Conservation (phyloP, 2,329 filamentous ascomycete genomes). For the Conoideocrella luteorostrata region DNA sequence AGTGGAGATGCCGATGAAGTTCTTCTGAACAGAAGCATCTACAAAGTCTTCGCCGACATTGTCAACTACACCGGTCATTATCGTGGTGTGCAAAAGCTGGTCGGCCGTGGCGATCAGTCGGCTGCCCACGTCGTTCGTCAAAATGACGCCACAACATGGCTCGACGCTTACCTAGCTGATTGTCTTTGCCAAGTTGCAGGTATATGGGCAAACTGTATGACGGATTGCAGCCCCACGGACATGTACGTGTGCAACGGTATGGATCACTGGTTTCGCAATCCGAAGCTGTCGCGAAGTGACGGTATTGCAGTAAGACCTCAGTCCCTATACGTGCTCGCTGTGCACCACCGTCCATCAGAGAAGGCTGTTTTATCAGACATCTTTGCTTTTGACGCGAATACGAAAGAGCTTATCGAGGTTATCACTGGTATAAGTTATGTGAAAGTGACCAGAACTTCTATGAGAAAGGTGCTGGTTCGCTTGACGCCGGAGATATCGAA, state of each 20-base stretch:
- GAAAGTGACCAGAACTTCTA: neutral
- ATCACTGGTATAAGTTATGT: neutral
- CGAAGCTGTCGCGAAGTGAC: too few species aligned
- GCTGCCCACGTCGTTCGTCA: neutral
- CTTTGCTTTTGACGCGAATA: too few species aligned
- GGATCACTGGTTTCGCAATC: constrained; percentile 24
- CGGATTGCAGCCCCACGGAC: constrained; percentile 16
- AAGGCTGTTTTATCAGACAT: too few species aligned
- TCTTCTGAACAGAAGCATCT: constrained; percentile 30
- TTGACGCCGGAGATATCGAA: too few species aligned
- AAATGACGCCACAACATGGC: neutral
- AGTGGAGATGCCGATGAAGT: constrained; percentile 22
- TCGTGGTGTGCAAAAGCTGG: neutral
- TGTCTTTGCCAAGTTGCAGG: constrained; percentile 30
- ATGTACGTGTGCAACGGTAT: constrained; percentile 27
- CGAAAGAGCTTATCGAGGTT: too few species aligned
- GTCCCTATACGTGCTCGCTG: neutral
- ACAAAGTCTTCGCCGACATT: constrained; percentile 25
- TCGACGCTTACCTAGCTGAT: constrained; percentile 19
- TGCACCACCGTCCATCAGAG: neutral
- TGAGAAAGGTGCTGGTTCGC: too few species aligned
- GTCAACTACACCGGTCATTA: too few species aligned
- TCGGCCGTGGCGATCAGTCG: neutral
- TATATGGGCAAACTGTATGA: constrained; percentile 30
- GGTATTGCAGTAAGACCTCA: neutral